Conservation (phyloP, 345 rosid genomes). For the Leavenworthia alabamica region DNA sequence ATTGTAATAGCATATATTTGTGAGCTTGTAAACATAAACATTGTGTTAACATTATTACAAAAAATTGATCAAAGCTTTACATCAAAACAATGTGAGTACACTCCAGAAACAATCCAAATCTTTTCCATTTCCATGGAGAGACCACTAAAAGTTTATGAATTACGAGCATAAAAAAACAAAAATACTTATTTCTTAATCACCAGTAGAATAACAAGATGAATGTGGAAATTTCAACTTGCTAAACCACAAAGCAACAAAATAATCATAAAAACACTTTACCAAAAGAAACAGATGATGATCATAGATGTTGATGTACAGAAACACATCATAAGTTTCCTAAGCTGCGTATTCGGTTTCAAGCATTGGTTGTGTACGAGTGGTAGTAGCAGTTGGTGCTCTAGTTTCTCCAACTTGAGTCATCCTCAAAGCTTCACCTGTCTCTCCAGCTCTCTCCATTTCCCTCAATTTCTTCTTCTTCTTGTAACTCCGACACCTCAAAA, state of each 20-base stretch:
- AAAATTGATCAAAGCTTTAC: conserved; percentile 23
- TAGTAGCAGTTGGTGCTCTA: conserved; percentile 75
- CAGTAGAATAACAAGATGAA: conserved; percentile 32
- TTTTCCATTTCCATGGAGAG: neutral
- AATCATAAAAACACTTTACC: conserved; percentile 30
- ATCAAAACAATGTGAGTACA: conserved; percentile 33
- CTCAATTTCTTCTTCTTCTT: conserved; percentile 59
- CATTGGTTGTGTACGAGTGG: conserved; percentile 79
- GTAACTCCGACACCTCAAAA: conserved; percentile 48
- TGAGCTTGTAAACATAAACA: conserved; percentile 10
- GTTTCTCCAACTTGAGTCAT: conserved; percentile 77
- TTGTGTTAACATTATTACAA: conserved; percentile 21
- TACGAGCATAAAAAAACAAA: conserved; percentile 37
- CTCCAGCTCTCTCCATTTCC: conserved; percentile 93
- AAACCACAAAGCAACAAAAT: too few species aligned
- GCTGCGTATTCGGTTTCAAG: conserved; percentile 87
- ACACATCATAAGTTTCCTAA: conserved; percentile 9
- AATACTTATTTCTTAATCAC: conserved; percentile 35
- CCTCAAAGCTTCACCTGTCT: conserved; percentile 71
- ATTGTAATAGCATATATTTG: neutral
- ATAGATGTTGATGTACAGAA: conserved; percentile 18
- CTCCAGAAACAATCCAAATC: conserved; percentile 28
- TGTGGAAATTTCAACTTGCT: conserved; percentile 22
- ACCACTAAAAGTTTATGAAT: conserved; percentile 38
- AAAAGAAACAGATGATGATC: conserved; percentile 16